A percentile compares a stretch with the other conserved stretches of the same genome.
Conservation (phyloP, 1,284 basidiomycete species). For the Pseudozyma sp. region DNA sequence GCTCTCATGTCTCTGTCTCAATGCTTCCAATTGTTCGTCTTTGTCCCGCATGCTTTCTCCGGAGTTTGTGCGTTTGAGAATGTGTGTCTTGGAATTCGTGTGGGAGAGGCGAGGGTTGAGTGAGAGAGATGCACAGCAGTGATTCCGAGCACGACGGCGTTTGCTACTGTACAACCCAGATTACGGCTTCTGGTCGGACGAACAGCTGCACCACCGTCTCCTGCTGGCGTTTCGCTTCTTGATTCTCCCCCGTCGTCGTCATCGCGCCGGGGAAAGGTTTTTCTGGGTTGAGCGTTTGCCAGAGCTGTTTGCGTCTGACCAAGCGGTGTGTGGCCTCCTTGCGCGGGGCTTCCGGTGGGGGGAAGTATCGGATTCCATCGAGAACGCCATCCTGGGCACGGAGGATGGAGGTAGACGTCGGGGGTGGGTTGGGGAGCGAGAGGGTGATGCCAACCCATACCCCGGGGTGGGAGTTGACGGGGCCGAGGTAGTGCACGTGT, state of each 20-base stretch:
- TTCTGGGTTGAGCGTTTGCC: background rate
- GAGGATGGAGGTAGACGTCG: background rate
- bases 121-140: too few relatives aligned
- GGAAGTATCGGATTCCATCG: background rate
- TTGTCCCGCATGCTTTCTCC: too few relatives aligned
- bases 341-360: background rate
- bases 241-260: too few relatives aligned
- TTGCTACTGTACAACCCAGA: background rate
- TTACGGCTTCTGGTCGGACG: background rate
- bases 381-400: background rate
- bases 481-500: conserved; percentile 56
- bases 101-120: too few relatives aligned
- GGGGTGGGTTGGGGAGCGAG: conserved; percentile 13
- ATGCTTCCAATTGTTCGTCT: too few relatives aligned
- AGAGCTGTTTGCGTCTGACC: background rate
- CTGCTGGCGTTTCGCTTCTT: background rate
- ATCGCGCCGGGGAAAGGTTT: background rate
- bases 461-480: conserved; percentile 22
- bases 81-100: too few relatives aligned
- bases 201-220: background rate
- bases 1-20: too few relatives aligned
- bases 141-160: background rate
- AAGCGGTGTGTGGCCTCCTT: background rate
- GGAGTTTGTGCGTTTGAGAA: too few relatives aligned
- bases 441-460: conserved; percentile 57